These are phyloP conservation scores for Galeopsis tetrahit DNA, from an alignment of 257 asterid genomes.

Conservation along the genomic window DNA sequence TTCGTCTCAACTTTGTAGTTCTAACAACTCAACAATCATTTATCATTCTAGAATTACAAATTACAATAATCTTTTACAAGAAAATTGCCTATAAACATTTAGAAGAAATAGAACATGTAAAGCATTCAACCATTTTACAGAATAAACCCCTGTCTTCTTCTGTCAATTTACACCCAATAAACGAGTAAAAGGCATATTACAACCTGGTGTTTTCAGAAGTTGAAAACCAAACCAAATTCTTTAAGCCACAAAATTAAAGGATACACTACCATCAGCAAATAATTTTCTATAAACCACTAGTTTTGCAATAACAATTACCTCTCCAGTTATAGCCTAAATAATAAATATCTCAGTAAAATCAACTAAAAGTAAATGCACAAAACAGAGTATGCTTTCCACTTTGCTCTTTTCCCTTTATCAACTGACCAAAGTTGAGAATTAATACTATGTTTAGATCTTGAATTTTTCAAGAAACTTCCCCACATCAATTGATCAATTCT, in stretches of 20 bases:
- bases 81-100: not conserved
- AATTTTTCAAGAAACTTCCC: not conserved
- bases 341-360: slow-evolving; percentile 2
- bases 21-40: not conserved
- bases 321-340: not conserved
- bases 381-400: slow-evolving; percentile 14
- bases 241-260: not conserved
- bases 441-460: not conserved
- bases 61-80: not conserved
- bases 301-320: not conserved
- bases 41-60: not conserved
- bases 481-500: too few species aligned
- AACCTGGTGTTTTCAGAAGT: not conserved
- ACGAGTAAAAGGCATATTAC: not conserved
- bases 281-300: not conserved
- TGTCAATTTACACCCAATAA: not conserved
- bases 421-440: not conserved
- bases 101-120: not conserved
- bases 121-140: not conserved
- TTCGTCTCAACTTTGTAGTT: not conserved
- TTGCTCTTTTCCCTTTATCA: not conserved
- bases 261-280: not conserved
- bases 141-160: not conserved
- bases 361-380: not conserved
- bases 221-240: not conserved